Evolutionary conservation across 1,284 basidiomycete species (phyloP), one percentile per base, ranked within the genome.

Genomic region (Apiotrichum porosum): DNA sequence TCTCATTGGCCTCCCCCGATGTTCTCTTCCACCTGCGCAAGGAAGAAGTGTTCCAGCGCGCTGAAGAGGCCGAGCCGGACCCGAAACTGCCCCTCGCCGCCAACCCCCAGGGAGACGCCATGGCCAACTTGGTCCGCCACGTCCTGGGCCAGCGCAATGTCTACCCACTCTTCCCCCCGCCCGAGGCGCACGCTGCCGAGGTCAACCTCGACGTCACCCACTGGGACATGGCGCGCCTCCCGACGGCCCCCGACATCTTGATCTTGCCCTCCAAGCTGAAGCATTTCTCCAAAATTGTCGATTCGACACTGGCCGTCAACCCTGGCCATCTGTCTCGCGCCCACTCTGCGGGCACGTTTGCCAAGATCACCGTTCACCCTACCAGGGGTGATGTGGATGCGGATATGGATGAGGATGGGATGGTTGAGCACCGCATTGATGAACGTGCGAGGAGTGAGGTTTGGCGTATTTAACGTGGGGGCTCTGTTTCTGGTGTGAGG

Each of bases 101-200:
- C 15, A 78, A 79, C 33, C 79, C 80, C 33, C 64, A 75, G 2
- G 77, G 76, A 6, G 92, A 97, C 66, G 66, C 80, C 3, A 89
- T 97, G 81, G 81, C 83, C 8, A 83, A 84, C 59, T 72, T 85
- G 5, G 85, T 85, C 53, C 79, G 91, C 17, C 85, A 92, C 61
- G 62, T 98, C 6, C 74, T 97, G 9, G 81, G 86, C 44, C 94
- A 98, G 65, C 78, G 89, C 62, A 92, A 86, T 64, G 95, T 97
- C 75, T 99, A 98, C 69, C 95, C 95, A 0, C 71, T 97, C 37
- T 97, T 94, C 68, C 94, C 94, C 3, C 80, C 84, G 0, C 90
- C 94, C 0, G 68, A 80, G 14, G 82, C 85, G 3, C 72, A 86
- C 15, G 77, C 83, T 0, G 77, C 80, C 30, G 88, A 91, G 62